Percentiles rank a stretch among this genome's conserved stretches.
Conservation (phyloP, 495 filamentous ascomycete genomes). For the Emericellopsis terricola region DNA sequence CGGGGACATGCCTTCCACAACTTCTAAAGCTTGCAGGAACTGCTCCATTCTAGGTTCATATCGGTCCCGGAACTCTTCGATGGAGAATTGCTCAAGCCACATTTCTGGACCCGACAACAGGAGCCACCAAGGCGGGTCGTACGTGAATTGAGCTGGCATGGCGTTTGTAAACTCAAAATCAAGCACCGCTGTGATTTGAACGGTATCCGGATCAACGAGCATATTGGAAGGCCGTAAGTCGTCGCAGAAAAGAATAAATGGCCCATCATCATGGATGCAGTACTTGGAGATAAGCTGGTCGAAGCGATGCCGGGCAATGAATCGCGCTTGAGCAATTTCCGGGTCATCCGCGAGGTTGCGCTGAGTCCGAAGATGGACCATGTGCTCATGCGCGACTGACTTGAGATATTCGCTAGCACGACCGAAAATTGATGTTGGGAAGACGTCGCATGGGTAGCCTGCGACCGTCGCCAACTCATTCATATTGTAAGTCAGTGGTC, state of each 20-base stretch:
- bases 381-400: conserved; percentile 14
- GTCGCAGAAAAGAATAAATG: conserved; percentile 23
- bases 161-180: conserved; percentile 23
- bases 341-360: conserved; percentile 16
- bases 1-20: conserved; percentile 5
- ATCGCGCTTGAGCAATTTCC: conserved; percentile 11
- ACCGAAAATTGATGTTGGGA: conserved; percentile 15
- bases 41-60: conserved; percentile 9
- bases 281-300: conserved; percentile 17
- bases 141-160: conserved; percentile 21
- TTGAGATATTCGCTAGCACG: conserved; percentile 17
- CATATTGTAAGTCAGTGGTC: conserved; percentile 21
- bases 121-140: conserved; percentile 24
- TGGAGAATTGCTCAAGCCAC: conserved; percentile 1
- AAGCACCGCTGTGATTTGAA: conserved; percentile 19
- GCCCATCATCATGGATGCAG: conserved; percentile 13
- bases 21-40: conserved; percentile 9
- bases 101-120: conserved; percentile 12
- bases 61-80: conserved; percentile 6
- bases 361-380: conserved; percentile 17
- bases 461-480: conserved; percentile 20
- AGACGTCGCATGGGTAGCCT: conserved; percentile 14
- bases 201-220: conserved; percentile 20
- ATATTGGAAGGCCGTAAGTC: conserved; percentile 23
- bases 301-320: conserved; percentile 21